These are phyloP conservation scores for Pleurozium schreberi DNA, from an alignment of 225 moss, liverwort and hornwort genomes.

Conservation along the genomic window DNA sequence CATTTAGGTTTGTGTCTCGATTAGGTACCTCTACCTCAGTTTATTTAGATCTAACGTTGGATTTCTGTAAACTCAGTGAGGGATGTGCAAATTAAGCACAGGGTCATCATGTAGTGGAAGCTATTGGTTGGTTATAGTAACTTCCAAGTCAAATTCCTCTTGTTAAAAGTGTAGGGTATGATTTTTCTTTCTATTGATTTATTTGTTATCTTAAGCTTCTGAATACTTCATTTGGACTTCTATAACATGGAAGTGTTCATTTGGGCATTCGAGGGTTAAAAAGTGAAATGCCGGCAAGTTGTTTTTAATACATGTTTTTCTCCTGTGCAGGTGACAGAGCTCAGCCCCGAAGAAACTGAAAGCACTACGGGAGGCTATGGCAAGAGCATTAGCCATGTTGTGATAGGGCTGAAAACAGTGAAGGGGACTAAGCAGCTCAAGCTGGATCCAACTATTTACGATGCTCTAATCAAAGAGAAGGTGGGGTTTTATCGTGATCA, in stretches of 20 bases:
- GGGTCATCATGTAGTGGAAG: not conserved
- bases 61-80: not conserved
- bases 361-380: conserved; percentile 93
- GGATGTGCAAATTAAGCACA: not conserved
- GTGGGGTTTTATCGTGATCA: not conserved
- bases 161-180: not conserved
- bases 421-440: conserved; percentile 95
- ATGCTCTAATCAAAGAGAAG: conserved; percentile 92
- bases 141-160: not conserved
- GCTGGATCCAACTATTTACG: conserved; percentile 85
- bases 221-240: not conserved
- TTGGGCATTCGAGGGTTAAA: not conserved
- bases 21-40: not conserved
- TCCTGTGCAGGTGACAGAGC: conserved; percentile 68
- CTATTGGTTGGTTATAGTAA: not conserved
- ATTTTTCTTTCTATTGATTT: not conserved
- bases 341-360: conserved; percentile 82
- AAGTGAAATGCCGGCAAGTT: not conserved
- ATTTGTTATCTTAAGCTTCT: not conserved
- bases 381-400: conserved; percentile 95
- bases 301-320: not conserved
- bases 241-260: not conserved
- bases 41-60: not conserved
- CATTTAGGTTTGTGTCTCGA: not conserved
- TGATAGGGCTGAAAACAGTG: conserved; percentile 91